Conservation (phyloP, 1,284 basidiomycete species). For the Phenoliferia sp. region DNA sequence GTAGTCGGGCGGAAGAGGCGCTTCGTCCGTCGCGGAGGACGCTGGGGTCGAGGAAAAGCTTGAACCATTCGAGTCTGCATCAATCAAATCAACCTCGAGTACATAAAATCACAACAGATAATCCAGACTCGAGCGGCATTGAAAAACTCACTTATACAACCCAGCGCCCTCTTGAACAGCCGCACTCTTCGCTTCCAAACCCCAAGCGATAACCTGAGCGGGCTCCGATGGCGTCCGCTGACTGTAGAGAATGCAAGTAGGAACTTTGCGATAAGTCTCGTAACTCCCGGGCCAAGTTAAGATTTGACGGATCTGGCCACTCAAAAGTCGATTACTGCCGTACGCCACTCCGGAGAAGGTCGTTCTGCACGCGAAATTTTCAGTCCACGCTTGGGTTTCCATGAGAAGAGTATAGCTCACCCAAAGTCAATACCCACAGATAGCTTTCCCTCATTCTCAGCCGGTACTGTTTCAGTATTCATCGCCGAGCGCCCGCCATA, state of each 20-base stretch:
- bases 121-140: neutral
- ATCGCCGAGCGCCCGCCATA: neutral
- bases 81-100: neutral
- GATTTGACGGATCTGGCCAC: slow-evolving; percentile 19
- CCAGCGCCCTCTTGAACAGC: neutral
- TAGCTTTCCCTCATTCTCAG: neutral
- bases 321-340: slow-evolving; percentile 5
- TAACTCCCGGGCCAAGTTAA: slow-evolving; percentile 24
- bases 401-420: neutral
- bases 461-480: neutral
- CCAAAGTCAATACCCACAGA: slow-evolving; percentile 11
- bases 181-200: slow-evolving; percentile 4
- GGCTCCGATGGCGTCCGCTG: neutral
- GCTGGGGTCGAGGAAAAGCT: slow-evolving; percentile 70
- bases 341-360: slow-evolving; percentile 28
- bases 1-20: slow-evolving; percentile 61
- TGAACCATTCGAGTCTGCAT: slow-evolving; percentile 51
- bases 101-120: too few species aligned
- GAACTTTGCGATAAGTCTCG: slow-evolving; percentile 24
- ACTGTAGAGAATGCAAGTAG: slow-evolving; percentile 19
- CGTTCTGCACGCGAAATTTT: slow-evolving; percentile 5
- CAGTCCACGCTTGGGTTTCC: neutral
- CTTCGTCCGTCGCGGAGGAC: slow-evolving; percentile 52
- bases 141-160: neutral
- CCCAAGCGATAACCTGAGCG: neutral